Base-by-base conservation (phyloP, 1,284 basidiomycete genomes). In the Fomes fomentarius region DNA sequence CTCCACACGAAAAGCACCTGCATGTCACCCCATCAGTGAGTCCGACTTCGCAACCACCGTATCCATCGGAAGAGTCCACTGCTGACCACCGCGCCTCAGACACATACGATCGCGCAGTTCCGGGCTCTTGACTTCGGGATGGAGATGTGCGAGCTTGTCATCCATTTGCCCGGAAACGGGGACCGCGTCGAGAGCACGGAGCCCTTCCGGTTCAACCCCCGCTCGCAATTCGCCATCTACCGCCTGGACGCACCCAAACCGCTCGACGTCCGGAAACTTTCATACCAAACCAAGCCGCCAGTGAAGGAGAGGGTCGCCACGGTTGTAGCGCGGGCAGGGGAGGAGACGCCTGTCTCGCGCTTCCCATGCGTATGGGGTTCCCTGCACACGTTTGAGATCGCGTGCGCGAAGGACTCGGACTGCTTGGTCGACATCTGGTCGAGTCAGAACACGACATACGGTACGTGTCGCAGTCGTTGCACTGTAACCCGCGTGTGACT, bases 61-160 rank as follows among this genome's bases (percentile, higher is more conserved):
- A n/a, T n/a, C n/a, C n/a, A 30, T 30, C 7, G 28, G 12, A 30
- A 6, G 28, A 7, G 7, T 30, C 7, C 28, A 30, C 6, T 30
- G 28, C 28, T 30, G 28, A 30, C 12, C 12, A 30, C 12, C 28
- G 7, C 6, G 7, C 6, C 28, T 30, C 28, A 30, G 28, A 30
- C 12, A 30, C 56, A 52, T 44, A 61, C 62, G 12, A 61, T 68
- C 30, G 57, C 57, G 28, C 66, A 66, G 39, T 63, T 68, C 55
- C 60, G 65, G 26, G 61, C 60, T 10, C 44, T 63, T 37, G 66
- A 68, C 54, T 68, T 54, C 34, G 65, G 66, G 15, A 68, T 68
- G 66, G 66, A 68, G 37, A 53, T 56, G n/a, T 66, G 66, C 50
- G 60, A 60, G 44, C 54, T 68, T 35, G 62, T 64, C 33, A 34